phyloP scores from a whole-genome alignment of 176 grass and related monocot species.

The Ensete glaucum region DNA sequence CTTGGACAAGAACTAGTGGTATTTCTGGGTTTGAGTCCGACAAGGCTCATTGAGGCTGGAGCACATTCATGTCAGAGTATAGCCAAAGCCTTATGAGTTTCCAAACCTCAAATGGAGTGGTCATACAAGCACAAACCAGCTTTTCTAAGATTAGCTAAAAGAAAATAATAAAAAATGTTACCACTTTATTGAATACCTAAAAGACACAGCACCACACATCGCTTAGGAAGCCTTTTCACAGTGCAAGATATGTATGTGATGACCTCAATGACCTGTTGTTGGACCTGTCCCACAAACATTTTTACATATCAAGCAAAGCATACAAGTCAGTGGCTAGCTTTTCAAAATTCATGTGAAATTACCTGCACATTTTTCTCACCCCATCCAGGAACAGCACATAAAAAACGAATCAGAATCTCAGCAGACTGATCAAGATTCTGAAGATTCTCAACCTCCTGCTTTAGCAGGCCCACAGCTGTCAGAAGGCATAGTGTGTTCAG shows the following conservation, averaged over 20 bases:
- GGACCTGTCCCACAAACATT: constrained; percentile 66
- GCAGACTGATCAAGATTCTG: constrained; percentile 63
- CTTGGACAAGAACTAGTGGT: too few species aligned
- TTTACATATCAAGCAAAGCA: constrained; percentile 16
- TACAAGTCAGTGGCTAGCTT: constrained; percentile 7
- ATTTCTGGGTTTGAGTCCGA: too few species aligned
- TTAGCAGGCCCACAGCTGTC: constrained; percentile 72
- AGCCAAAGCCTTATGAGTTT: not conserved
- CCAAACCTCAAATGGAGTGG: not conserved
- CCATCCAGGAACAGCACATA: constrained; percentile 96
- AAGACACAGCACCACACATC: constrained; percentile 82
- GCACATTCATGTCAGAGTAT: too few species aligned
- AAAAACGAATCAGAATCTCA: constrained; percentile 78
- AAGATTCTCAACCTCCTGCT: constrained; percentile 77
- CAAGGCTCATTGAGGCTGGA: too few species aligned
- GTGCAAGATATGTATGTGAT: constrained; percentile 67
- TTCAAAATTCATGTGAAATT: constrained; percentile 13
- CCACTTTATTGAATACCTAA: constrained; percentile 23
- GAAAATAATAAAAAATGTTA: not conserved
- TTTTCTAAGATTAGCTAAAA: not conserved
- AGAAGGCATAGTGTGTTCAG: not conserved
- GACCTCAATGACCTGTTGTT: constrained; percentile 89
- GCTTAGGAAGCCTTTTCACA: constrained; percentile 82
- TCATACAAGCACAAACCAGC: constrained; percentile 4
- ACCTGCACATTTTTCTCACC: constrained; percentile 97